Evolutionary conservation across 1,284 basidiomycete species (phyloP).

Genomic region (Malassezia vespertilionis): DNA sequence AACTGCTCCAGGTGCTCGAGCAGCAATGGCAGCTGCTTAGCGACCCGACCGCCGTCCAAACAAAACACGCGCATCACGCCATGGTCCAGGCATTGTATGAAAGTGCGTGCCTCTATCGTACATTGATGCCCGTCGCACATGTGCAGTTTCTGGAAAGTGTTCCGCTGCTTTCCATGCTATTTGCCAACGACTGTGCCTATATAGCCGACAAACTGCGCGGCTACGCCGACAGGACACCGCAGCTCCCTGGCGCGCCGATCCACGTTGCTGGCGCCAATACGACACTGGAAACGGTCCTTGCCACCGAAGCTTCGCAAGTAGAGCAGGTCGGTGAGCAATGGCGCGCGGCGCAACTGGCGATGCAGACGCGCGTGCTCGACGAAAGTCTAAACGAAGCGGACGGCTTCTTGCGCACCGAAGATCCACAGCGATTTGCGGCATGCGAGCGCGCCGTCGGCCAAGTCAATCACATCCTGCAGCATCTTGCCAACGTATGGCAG

Average conservation of each 20-base stretch:
- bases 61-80: no score
- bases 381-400: constrained; percentile 57
- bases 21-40: no score
- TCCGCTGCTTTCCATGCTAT: constrained; percentile 61
- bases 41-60: no score
- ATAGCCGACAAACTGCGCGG: constrained; percentile 49
- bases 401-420: constrained; percentile 62
- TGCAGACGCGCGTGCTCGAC: constrained; percentile 51
- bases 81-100: neutral
- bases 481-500: constrained; percentile 61
- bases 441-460: constrained; percentile 64
- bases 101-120: constrained; percentile 50
- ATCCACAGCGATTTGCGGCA: constrained; percentile 65
- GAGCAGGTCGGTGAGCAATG: constrained; percentile 24
- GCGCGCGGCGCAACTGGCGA: constrained; percentile 29
- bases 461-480: constrained; percentile 59
- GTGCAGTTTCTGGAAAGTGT: constrained; percentile 53
- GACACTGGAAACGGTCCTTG: constrained; percentile 21
- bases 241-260: neutral
- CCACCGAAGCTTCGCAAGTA: constrained; percentile 21
- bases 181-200: constrained; percentile 74
- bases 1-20: no score
- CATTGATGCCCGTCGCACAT: constrained; percentile 65
- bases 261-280: neutral
- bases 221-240: constrained; percentile 6